phyloP scores from a whole-genome alignment of 1,284 basidiomycete genomes.

The Vanrija sp. region DNA sequence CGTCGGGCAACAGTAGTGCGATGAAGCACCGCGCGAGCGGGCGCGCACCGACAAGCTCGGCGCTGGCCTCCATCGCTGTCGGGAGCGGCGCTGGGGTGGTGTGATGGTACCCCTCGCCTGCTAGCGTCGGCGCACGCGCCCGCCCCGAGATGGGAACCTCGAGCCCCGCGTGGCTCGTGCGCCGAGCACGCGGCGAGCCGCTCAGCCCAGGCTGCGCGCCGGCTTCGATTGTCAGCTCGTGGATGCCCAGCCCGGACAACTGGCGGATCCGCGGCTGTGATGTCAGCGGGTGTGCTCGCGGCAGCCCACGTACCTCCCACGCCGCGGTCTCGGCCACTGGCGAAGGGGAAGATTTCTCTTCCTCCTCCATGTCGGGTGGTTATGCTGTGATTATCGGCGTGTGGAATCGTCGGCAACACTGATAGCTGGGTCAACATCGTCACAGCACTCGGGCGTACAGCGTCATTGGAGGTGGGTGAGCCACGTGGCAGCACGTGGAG shows the following conservation, averaged over 20 bases:
- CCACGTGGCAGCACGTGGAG: too few relatives aligned
- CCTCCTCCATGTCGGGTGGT: not conserved
- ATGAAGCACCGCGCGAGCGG: slow-evolving; percentile 36
- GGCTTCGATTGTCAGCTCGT: slow-evolving; percentile 32
- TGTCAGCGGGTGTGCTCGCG: not conserved
- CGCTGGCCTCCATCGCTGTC: not conserved
- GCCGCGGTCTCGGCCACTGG: not conserved
- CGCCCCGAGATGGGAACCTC: slow-evolving; percentile 6
- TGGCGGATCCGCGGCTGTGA: slow-evolving; percentile 35
- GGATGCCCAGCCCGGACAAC: slow-evolving; percentile 39
- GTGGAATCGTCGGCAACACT: not conserved
- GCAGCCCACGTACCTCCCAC: slow-evolving; percentile 1
- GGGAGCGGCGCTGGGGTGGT: not conserved
- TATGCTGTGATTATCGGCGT: not conserved
- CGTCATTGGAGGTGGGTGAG: not conserved
- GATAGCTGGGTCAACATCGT: not conserved
- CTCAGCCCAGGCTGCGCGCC: not conserved
- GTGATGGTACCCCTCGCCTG: slow-evolving; percentile 32
- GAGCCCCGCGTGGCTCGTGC: slow-evolving; percentile 7
- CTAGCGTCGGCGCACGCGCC: slow-evolving; percentile 37
- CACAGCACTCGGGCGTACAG: not conserved
- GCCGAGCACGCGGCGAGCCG: slow-evolving; percentile 7
- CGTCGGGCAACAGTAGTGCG: slow-evolving; percentile 23
- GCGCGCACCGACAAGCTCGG: slow-evolving; percentile 11
- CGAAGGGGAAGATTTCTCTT: too few relatives aligned